Evolutionary conservation across 176 grass and related monocot genomes (phyloP), one percentile per base, ranked within the genome.

Genomic region (Triticum turgidum): DNA sequence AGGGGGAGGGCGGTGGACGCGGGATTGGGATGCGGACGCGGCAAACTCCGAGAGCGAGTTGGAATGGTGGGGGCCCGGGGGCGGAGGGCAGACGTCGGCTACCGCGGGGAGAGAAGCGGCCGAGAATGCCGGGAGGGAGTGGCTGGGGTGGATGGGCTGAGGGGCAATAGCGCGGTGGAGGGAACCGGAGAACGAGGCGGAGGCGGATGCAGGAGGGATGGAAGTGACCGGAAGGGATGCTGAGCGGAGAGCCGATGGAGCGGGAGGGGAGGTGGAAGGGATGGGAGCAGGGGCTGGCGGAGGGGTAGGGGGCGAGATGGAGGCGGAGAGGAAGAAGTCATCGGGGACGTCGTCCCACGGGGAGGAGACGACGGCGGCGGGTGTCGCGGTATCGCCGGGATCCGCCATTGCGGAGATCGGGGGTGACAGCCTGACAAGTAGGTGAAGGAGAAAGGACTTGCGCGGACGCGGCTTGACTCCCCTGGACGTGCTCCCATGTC

Each of bases 1-100:
- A 25, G 8, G 6, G 17, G 90, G 84, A 1, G 87, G 91, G 45
- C 59, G 84, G 85, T 91, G 81, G 7, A 89, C 70, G 52, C 24
- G 39, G 11, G 41, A 51, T 5, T 47, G 33, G 38, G 82, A 69
- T 62, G 82, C 37, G 25, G 65, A 13, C 1, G 85, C 82, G 6
- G 83, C 76, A 34, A 97, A 97, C 80, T 97, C 94, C 5, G 80
- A 86, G 70, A 94, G 83, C 33, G 94, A 91, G 75, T 67, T 77
- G 37, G 73, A 22, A 41, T 95, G 93, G 83, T 90, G 90, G 11
- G 85, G 75, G 21, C 86, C 93, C 14, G 88, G 63, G 11, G 93
- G 90, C 42, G 90, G 90, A 12, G 70, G 87, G 89, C 89, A 94
- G 84, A 78, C 32, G 17, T 79, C 67, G 52, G 80, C 66, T 34